phyloP scores from a whole-genome alignment of 2,329 filamentous ascomycete genomes.

The Neonectria coccinea region DNA sequence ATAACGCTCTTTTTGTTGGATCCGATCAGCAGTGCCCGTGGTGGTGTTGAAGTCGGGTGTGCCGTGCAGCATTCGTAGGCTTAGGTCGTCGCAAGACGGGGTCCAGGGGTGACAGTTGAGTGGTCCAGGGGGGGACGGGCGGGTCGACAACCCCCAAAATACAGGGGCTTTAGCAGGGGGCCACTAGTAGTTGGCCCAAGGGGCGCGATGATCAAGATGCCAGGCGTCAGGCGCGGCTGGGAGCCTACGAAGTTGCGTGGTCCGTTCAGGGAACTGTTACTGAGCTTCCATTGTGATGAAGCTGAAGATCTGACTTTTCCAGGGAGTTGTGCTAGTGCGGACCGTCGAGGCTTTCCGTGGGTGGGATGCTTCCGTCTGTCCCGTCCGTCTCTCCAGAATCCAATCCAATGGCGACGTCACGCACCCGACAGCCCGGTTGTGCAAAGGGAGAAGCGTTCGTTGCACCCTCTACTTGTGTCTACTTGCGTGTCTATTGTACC shows the following conservation, averaged over 20 bases:
- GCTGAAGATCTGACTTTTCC: slow-evolving; percentile 2
- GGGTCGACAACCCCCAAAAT: slow-evolving; percentile 40
- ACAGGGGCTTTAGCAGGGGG: slow-evolving; percentile 35
- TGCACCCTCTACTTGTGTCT: neutral
- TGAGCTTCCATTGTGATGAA: neutral
- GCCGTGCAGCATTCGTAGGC: slow-evolving; percentile 21
- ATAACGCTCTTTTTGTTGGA: slow-evolving; percentile 24
- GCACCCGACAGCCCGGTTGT: neutral
- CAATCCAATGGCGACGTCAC: neutral
- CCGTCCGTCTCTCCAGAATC: neutral
- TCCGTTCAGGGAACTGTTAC: slow-evolving; percentile 3
- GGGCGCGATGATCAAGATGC: slow-evolving; percentile 13
- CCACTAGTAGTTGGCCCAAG: slow-evolving; percentile 8
- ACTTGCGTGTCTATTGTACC: neutral
- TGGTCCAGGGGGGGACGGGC: slow-evolving; percentile 35
- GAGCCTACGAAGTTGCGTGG: slow-evolving; percentile 11
- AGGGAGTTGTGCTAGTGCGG: slow-evolving; percentile 10
- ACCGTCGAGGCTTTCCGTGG: slow-evolving; percentile 14
- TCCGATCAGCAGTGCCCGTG: slow-evolving; percentile 37
- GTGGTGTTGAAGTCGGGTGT: slow-evolving; percentile 36
- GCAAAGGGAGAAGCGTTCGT: neutral
- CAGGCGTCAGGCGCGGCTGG: slow-evolving; percentile 25
- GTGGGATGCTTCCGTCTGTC: neutral
- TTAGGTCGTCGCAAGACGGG: slow-evolving; percentile 24
- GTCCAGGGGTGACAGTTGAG: slow-evolving; percentile 22